Evolutionary conservation across 176 grass and related monocot genomes (phyloP), one percentile per base, ranked within the genome.

Genomic region (Chloris gayana): DNA sequence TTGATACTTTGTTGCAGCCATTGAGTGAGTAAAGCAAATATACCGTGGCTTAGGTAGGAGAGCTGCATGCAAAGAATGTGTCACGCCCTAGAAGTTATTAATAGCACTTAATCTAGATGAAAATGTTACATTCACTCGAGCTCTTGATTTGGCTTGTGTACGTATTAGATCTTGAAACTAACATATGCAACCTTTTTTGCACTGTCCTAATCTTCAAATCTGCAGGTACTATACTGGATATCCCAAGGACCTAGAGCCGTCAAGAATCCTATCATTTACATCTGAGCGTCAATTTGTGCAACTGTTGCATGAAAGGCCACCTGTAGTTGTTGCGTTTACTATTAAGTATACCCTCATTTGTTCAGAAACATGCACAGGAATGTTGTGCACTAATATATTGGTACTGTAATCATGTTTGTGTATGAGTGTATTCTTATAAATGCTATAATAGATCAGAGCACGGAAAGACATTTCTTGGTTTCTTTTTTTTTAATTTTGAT

Each of bases 141-240:
- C 37, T 22, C n/a, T 39, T 41, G 9, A 70, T n/a, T 9, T 60
- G 15, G 64, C 46, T 67, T 64, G 13, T 37, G 14, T 83, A 57
- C 34, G 54, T 69, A 53, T 19, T 67, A 2, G 29, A 64, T 72
- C 5, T 26, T 38, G 7, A 27, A 62, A 83, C 51, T 71, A 15
- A 72, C 50, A 32, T 30, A 50, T 61, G 0, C 1, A n/a, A 25
- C 6, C 32, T 33, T 37, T 34, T 4, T 26, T 27, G 34, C 4
- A 13, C 12, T 44, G 12, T 33, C 27, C 19, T 13, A 60, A 80
- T 69, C 49, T 67, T 79, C 21, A 60, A 54, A 86, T 42, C 27
- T 71, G 58, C 82, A 97, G 94, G 87, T 94, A 97, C 78, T 94
- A 94, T 85, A 94, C 91, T 79, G 94, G 94, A 88, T 92, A 92